Percentiles rank a stretch among this genome's conserved stretches.
These are phyloP conservation scores for Pichia phayaonensis DNA, from an alignment of 805 yeast genomes.

Conservation along the genomic window DNA sequence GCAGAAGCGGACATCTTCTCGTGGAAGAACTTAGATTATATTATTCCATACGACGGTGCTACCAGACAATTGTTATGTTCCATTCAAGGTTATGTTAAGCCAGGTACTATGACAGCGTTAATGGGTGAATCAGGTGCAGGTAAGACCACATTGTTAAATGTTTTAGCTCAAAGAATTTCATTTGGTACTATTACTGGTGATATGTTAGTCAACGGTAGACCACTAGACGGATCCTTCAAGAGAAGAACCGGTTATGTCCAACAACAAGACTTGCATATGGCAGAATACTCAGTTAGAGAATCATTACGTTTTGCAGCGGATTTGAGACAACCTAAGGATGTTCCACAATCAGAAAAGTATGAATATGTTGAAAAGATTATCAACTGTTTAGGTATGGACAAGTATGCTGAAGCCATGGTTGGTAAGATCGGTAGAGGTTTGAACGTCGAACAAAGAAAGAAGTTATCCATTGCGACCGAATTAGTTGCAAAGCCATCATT, in stretches of 20 bases:
- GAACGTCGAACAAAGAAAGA: constrained; percentile 48
- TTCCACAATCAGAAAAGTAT: constrained; percentile 33
- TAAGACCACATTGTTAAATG: constrained; percentile 50
- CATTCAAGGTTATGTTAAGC: constrained; percentile 38
- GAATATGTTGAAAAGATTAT: constrained; percentile 38
- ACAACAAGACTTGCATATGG: constrained; percentile 46
- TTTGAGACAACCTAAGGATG: constrained; percentile 39
- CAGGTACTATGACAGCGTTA: constrained; percentile 52
- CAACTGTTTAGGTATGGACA: constrained; percentile 34
- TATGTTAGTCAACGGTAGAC: constrained; percentile 46
- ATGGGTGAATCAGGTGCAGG: constrained; percentile 68
- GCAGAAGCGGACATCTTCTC: constrained; percentile 42
- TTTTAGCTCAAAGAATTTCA: constrained; percentile 43
- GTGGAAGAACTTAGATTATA: constrained; percentile 58
- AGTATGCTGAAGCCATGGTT: constrained; percentile 45
- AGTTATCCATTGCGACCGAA: constrained; percentile 47
- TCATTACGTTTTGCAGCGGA: constrained; percentile 41
- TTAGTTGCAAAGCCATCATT: constrained; percentile 47
- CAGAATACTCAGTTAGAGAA: constrained; percentile 44
- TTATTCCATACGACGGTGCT: constrained; percentile 41
- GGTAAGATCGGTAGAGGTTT: constrained; percentile 42
- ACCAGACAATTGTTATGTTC: constrained; percentile 36
- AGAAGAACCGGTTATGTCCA: constrained; percentile 52
- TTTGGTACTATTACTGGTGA: constrained; percentile 53
- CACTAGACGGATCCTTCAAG: constrained; percentile 40